Conservation (phyloP, 2,329 filamentous ascomycete species). For the Diaporthe vexans region DNA sequence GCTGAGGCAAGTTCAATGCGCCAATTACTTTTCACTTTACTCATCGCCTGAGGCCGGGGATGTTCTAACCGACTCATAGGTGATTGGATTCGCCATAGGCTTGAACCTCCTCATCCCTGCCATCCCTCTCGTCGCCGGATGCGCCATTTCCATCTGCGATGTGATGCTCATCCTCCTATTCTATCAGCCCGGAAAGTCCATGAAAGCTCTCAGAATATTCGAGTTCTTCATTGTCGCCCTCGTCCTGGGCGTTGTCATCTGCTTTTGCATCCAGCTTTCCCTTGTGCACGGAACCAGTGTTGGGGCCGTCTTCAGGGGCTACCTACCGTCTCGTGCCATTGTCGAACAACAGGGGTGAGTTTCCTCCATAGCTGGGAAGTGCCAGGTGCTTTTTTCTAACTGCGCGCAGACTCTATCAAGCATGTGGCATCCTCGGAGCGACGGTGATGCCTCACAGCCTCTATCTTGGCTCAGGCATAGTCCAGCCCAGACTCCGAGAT, state of each 20-base stretch:
- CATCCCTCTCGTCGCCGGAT: conserved; percentile 77
- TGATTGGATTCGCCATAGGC: conserved; percentile 79
- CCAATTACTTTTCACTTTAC: too few relatives aligned
- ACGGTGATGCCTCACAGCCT: conserved; percentile 81
- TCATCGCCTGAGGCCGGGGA: not conserved
- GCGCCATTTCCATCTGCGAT: conserved; percentile 77
- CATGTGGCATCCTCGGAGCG: conserved; percentile 84
- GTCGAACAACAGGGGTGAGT: conserved; percentile 65
- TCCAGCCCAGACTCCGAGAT: conserved; percentile 75
- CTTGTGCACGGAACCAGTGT: conserved; percentile 68
- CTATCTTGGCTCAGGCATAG: conserved; percentile 78
- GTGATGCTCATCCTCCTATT: conserved; percentile 78
- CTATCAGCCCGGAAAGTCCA: conserved; percentile 71
- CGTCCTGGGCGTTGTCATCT: conserved; percentile 77
- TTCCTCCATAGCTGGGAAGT: not conserved
- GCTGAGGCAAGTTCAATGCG: conserved; percentile 66
- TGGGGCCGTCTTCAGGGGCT: conserved; percentile 74
- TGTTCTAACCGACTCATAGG: conserved; percentile 52
- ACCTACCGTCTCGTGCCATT: conserved; percentile 72
- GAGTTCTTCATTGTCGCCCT: conserved; percentile 74
- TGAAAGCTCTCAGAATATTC: conserved; percentile 73
- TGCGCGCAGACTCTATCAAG: conserved; percentile 65
- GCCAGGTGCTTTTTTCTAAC: not conserved
- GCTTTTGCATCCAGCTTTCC: conserved; percentile 79
- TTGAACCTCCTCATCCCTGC: conserved; percentile 74